Percentiles rank a stretch among this genome's conserved stretches.
These are phyloP conservation scores for Raffaelea arxii DNA, from an alignment of 2,329 filamentous ascomycete genomes.

Conservation along the genomic window DNA sequence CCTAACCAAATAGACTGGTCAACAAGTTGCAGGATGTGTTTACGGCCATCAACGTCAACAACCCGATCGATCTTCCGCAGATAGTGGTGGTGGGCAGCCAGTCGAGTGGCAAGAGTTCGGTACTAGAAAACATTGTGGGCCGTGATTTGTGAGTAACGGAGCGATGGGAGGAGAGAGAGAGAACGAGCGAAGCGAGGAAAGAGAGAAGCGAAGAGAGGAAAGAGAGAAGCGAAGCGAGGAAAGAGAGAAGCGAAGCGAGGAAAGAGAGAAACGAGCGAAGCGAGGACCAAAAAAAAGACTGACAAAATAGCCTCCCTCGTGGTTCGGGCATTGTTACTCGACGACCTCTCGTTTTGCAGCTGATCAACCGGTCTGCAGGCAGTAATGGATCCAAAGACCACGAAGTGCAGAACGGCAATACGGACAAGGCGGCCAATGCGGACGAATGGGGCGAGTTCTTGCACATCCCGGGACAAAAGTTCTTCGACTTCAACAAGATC, in stretches of 20 bases:
- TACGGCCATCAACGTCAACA: slow-evolving; percentile 95
- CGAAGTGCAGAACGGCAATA: slow-evolving; percentile 53
- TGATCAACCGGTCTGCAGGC: slow-evolving; percentile 76
- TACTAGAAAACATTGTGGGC: slow-evolving; percentile 96
- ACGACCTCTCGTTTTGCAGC: slow-evolving; percentile 89
- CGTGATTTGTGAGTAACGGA: slow-evolving; percentile 77
- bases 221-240: not conserved
- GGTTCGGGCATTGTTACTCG: slow-evolving; percentile 95
- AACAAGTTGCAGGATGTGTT: slow-evolving; percentile 99
- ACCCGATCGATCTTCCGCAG: slow-evolving; percentile 96
- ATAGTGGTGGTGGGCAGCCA: slow-evolving; percentile 98
- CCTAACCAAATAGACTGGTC: slow-evolving; percentile 53
- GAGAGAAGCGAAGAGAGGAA: not conserved
- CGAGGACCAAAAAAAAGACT: not conserved
- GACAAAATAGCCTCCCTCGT: slow-evolving; percentile 66
- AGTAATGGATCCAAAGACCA: slow-evolving; percentile 63
- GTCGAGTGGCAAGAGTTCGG: slow-evolving; percentile 98
- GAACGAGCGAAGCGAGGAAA: too few relatives aligned
- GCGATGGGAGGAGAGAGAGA: not conserved
- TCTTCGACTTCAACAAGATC: slow-evolving; percentile 91
- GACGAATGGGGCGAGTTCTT: slow-evolving; percentile 99
- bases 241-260: not conserved
- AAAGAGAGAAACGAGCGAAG: not conserved
- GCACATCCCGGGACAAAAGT: slow-evolving; percentile 86
- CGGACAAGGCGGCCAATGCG: slow-evolving; percentile 78